phyloP scores from a whole-genome alignment of 2,329 filamentous ascomycete species.

The Paecilomyces variotii region DNA sequence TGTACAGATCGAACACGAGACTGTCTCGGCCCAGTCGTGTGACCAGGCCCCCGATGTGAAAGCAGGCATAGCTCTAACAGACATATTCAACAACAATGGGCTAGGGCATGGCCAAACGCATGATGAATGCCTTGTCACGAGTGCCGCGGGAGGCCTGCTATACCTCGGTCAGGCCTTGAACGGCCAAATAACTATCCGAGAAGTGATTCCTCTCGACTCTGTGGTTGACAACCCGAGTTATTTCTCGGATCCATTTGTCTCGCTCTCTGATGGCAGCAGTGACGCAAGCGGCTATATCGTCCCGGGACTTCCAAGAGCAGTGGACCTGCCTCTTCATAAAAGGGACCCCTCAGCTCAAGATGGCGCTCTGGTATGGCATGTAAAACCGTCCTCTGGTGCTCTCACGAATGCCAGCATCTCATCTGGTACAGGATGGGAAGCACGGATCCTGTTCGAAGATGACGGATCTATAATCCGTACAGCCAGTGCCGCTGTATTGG shows the following conservation, averaged over 20 bases:
- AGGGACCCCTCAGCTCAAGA: constrained; percentile 29
- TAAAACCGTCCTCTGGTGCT: constrained; percentile 1
- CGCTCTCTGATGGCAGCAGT: constrained; percentile 14
- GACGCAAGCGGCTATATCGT: constrained; percentile 50
- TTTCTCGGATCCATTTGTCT: constrained; percentile 47
- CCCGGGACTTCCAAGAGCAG: constrained; percentile 38
- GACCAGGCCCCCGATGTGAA: constrained; percentile 30
- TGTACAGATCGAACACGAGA: constrained; percentile 27
- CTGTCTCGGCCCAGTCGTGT: constrained; percentile 6
- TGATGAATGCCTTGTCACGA: constrained; percentile 26
- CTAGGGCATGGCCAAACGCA: constrained; percentile 41
- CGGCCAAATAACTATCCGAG: constrained; percentile 33
- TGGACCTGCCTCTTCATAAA: constrained; percentile 31
- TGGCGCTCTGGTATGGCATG: constrained; percentile 42
- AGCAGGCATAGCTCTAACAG: constrained; percentile 37
- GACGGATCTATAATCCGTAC: constrained; percentile 45
- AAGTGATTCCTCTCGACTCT: constrained; percentile 38
- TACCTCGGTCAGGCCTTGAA: constrained; percentile 29
- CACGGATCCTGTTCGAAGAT: constrained; percentile 49
- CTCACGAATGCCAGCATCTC: no score
- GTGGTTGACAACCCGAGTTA: constrained; percentile 52
- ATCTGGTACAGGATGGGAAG: constrained; percentile 30
- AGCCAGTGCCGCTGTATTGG: constrained; percentile 45
- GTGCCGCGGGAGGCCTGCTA: constrained; percentile 41
- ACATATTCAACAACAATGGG: constrained; percentile 50